Conservation (phyloP, 2,329 filamentous ascomycete species). For the Rutstroemia sp. region DNA sequence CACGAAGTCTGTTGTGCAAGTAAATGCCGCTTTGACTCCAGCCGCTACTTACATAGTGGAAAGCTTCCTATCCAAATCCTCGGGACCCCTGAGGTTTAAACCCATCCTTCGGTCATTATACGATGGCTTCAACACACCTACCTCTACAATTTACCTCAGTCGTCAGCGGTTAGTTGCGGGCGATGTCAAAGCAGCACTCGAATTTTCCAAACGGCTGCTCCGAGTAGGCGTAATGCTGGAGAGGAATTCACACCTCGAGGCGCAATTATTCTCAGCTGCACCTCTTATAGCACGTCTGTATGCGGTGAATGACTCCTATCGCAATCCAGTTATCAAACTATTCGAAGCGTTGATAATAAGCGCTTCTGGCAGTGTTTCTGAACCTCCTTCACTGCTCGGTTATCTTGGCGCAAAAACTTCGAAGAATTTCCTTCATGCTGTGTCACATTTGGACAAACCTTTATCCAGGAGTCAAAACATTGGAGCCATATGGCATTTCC, state of each 20-base stretch:
- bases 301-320: constrained; percentile 60
- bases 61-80: constrained; percentile 64
- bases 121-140: constrained; percentile 49
- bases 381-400: constrained; percentile 89
- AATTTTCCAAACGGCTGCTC: constrained; percentile 62
- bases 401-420: constrained; percentile 78
- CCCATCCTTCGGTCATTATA: constrained; percentile 67
- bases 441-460: constrained; percentile 71
- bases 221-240: constrained; percentile 59
- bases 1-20: background rate
- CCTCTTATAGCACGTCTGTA: constrained; percentile 72
- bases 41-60: constrained; percentile 71
- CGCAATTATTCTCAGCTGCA: constrained; percentile 72
- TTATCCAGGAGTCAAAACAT: constrained; percentile 58
- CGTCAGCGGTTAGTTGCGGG: constrained; percentile 47
- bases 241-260: constrained; percentile 59
- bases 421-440: constrained; percentile 72
- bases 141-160: constrained; percentile 53
- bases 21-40: constrained; percentile 46
- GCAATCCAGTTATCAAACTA: constrained; percentile 57
- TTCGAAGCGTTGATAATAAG: constrained; percentile 67
- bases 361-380: constrained; percentile 56
- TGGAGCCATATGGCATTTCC: constrained; percentile 71
- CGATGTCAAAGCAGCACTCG: constrained; percentile 58
- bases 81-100: constrained; percentile 66